phyloP scores from a whole-genome alignment of 306 rosid genomes.

The Hippophae tibetana region DNA sequence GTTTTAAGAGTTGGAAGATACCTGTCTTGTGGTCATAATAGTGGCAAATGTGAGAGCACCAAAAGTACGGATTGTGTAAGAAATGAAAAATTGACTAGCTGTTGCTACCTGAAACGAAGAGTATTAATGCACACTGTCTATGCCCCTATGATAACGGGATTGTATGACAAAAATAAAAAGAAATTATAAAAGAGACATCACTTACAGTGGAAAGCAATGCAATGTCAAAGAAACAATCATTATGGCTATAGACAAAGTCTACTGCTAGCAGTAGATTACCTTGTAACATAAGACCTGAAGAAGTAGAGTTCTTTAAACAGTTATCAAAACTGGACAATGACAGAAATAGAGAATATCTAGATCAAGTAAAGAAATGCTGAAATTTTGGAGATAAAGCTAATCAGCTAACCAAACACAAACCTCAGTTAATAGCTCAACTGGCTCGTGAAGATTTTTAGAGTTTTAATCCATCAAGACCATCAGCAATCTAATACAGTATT shows the following conservation, averaged over 20 bases:
- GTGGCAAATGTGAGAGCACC: slow-evolving; percentile 94
- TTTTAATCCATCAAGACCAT: too few relatives aligned
- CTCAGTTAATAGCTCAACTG: too few relatives aligned
- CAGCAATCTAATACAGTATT: too few relatives aligned
- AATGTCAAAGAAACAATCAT: slow-evolving; percentile 76
- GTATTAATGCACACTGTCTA: background rate
- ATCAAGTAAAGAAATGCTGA: too few relatives aligned
- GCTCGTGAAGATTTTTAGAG: too few relatives aligned
- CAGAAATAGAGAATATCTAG: background rate
- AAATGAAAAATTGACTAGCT: slow-evolving; percentile 82
- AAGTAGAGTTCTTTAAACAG: slow-evolving; percentile 18
- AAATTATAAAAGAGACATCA: slow-evolving; percentile 1
- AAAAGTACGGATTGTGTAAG: slow-evolving; percentile 92
- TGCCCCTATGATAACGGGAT: too few relatives aligned
- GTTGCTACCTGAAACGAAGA: slow-evolving; percentile 68
- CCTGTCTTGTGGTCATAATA: slow-evolving; percentile 99
- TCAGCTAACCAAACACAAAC: too few relatives aligned
- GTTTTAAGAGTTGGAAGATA: slow-evolving; percentile 14
- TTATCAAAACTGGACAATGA: slow-evolving; percentile 9
- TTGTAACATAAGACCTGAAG: slow-evolving; percentile 71
- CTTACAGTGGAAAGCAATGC: slow-evolving; percentile 87
- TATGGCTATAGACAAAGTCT: slow-evolving; percentile 65
- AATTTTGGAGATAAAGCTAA: too few relatives aligned
- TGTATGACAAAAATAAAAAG: background rate
- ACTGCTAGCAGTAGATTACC: slow-evolving; percentile 62